Evolutionary conservation across 2,329 filamentous ascomycete genomes (phyloP).

Genomic region (Fusarium sp.): DNA sequence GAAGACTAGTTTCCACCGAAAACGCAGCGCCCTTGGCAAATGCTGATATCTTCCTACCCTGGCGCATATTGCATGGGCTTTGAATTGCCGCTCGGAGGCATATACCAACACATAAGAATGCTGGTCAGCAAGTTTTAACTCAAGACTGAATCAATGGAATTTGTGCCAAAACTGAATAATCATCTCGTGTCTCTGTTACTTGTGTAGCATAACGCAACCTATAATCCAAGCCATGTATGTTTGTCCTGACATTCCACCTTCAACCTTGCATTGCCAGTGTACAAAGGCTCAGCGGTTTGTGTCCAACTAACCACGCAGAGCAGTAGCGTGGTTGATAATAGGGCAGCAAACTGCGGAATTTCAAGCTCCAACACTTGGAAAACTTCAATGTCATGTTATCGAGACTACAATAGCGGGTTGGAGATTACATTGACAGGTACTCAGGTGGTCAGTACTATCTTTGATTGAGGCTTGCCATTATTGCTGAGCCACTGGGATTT

Average conservation of each 20-base stretch:
- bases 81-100: constrained; percentile 7
- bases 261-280: neutral
- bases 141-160: constrained; percentile 18
- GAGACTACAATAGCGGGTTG: neutral
- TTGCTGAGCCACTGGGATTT: neutral
- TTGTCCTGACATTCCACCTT: neutral
- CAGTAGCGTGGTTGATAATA: neutral
- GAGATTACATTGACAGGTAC: neutral
- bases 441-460: neutral
- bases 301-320: neutral
- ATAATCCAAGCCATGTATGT: neutral
- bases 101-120: constrained; percentile 4
- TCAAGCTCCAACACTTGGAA: neutral
- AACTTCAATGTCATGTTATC: neutral
- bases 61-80: neutral
- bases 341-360: neutral
- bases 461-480: neutral
- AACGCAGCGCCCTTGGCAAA: neutral
- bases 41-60: neutral
- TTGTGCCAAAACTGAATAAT: neutral
- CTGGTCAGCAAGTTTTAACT: constrained; percentile 14
- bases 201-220: neutral
- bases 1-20: neutral
- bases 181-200: neutral
- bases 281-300: neutral